phyloP scores from a whole-genome alignment of 352 stramenopile species.

The Phytophthora fragariaefolia region DNA sequence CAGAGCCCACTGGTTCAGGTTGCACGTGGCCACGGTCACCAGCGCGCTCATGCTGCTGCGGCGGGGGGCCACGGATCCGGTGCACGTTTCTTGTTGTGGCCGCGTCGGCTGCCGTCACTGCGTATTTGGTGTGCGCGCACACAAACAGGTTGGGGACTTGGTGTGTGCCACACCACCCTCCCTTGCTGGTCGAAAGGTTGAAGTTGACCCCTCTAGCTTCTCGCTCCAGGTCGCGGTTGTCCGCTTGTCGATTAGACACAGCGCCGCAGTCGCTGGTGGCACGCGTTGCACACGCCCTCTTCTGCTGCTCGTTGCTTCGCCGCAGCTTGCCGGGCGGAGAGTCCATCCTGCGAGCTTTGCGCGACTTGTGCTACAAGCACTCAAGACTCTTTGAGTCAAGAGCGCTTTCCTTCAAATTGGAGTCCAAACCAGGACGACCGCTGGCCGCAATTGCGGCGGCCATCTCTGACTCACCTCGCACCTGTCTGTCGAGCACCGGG shows the following conservation, averaged over 20 bases:
- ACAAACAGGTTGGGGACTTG: not conserved
- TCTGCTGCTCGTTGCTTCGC: too few relatives aligned
- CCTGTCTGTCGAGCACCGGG: not conserved
- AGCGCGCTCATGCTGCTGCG: constrained; percentile 70
- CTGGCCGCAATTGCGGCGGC: not conserved
- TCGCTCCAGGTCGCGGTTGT: not conserved
- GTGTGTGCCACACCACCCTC: constrained; percentile 2
- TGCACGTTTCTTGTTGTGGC: constrained; percentile 9
- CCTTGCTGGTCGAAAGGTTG: constrained; percentile 34
- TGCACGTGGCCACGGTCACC: constrained; percentile 97
- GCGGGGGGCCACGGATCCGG: not conserved
- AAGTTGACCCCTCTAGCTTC: constrained; percentile 13
- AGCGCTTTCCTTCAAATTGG: constrained; percentile 20
- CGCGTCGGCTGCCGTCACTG: constrained; percentile 7
- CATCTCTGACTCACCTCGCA: constrained; percentile 2
- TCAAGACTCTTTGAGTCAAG: too few relatives aligned
- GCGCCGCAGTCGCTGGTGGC: constrained; percentile 9
- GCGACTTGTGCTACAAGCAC: too few relatives aligned
- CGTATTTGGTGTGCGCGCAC: not conserved
- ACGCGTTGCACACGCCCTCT: constrained; percentile 5
- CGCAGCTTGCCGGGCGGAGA: not conserved
- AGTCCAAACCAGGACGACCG: constrained; percentile 13
- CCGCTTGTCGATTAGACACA: constrained; percentile 3
- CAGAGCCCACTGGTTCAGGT: constrained; percentile 99
- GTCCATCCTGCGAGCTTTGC: not conserved